Percentiles rank a stretch among this genome's conserved stretches.
Conservation (phyloP, 2,329 filamentous ascomycete genomes). For the Paecilomyces variotii region DNA sequence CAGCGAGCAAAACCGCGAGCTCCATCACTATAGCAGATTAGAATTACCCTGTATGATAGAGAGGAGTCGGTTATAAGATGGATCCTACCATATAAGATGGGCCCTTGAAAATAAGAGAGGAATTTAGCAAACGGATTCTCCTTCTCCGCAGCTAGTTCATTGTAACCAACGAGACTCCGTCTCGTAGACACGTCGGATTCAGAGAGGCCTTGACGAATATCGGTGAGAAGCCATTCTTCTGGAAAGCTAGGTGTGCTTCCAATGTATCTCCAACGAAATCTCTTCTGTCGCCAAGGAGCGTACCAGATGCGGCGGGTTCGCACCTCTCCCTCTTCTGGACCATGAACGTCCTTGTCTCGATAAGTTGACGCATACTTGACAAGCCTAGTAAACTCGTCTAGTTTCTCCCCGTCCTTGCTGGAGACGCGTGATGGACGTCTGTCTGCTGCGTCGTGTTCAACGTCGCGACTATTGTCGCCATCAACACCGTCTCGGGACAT, state of each 20-base stretch:
- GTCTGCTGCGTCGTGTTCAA: too few species aligned
- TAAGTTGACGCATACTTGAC: constrained; percentile 62
- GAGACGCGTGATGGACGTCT: too few species aligned
- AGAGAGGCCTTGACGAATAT: constrained; percentile 58
- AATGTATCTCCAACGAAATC: constrained; percentile 17
- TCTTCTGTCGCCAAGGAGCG: constrained; percentile 46
- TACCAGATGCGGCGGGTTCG: constrained; percentile 47
- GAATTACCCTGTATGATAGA: too few species aligned
- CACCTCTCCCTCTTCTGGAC: constrained; percentile 34
- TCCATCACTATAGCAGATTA: constrained; percentile 52
- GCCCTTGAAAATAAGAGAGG: constrained; percentile 65
- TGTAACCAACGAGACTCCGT: constrained; percentile 60
- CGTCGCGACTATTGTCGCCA: too few species aligned
- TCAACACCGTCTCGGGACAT: too few species aligned
- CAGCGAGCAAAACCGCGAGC: constrained; percentile 63
- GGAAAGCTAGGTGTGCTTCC: constrained; percentile 38
- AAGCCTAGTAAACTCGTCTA: constrained; percentile 59
- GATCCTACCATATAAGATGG: constrained; percentile 62
- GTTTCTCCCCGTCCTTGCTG: constrained; percentile 5
- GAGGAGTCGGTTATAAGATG: constrained; percentile 8
- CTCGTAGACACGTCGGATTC: constrained; percentile 46
- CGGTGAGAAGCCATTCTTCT: constrained; percentile 60
- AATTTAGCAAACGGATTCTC: constrained; percentile 68
- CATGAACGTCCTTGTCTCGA: constrained; percentile 38
- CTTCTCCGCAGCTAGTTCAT: constrained; percentile 68